These are phyloP conservation scores for Cornus kousa DNA, from an alignment of 148 eudicot species.

Conservation along the genomic window DNA sequence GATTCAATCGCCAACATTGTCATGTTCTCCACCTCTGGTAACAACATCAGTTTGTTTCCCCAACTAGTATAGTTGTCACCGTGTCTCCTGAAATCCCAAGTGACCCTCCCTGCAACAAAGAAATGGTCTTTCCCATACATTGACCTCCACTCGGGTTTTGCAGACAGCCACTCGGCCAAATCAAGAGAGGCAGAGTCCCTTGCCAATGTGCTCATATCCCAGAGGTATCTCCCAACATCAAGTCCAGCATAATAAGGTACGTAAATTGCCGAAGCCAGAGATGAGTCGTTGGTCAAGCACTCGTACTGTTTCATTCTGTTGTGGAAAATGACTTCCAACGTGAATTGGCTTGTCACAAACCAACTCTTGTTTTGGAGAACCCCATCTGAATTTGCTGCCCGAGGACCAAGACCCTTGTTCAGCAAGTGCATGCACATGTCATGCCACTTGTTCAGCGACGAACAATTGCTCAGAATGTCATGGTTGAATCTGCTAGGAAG, in stretches of 20 bases:
- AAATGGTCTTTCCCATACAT: constrained; percentile 38
- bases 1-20: constrained; percentile 36
- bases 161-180: constrained; percentile 26
- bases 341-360: constrained; percentile 43
- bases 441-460: constrained; percentile 30
- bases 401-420: constrained; percentile 44
- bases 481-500: constrained; percentile 48
- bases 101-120: constrained; percentile 36
- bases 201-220: constrained; percentile 11
- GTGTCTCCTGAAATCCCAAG: constrained; percentile 40
- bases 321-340: constrained; percentile 23
- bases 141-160: constrained; percentile 36
- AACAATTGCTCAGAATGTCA: constrained; percentile 42
- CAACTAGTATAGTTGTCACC: constrained; percentile 9
- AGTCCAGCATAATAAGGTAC: constrained; percentile 49
- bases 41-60: constrained; percentile 37
- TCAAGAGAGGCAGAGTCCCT: constrained; percentile 27
- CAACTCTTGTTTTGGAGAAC: constrained; percentile 34
- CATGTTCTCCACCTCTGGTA: constrained; percentile 38
- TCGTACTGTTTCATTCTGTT: background rate
- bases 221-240: constrained; percentile 29
- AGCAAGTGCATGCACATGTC: constrained; percentile 42
- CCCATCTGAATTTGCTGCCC: constrained; percentile 12
- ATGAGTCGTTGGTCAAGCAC: constrained; percentile 38
- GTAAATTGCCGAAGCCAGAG: constrained; percentile 32